A percentile compares a stretch with the other conserved stretches of the same genome.
These are phyloP conservation scores for Phascolomyces articulosus DNA, from an alignment of 371 early-diverging fungal genomes.

Conservation along the genomic window DNA sequence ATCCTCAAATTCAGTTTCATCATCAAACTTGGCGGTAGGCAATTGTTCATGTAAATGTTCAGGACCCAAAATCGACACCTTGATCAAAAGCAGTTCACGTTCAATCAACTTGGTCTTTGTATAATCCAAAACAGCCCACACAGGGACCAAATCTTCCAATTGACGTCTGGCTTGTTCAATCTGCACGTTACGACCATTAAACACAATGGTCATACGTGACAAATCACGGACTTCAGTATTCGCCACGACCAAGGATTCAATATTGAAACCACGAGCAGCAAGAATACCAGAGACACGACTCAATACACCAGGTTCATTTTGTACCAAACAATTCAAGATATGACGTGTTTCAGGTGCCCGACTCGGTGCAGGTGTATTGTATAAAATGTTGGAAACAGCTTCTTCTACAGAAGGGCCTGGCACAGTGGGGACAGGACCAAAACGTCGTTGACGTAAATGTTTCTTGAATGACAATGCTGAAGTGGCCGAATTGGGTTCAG, in stretches of 20 bases:
- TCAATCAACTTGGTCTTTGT: conserved; percentile 84
- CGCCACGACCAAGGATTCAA: conserved; percentile 93
- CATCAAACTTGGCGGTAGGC: conserved; percentile 38
- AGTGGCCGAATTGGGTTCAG: conserved; percentile 41
- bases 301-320: conserved; percentile 96
- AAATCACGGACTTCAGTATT: conserved; percentile 94
- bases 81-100: conserved; percentile 91
- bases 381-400: conserved; percentile 89
- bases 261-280: conserved; percentile 97
- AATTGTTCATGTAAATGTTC: conserved; percentile 61
- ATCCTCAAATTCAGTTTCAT: conserved; percentile 43
- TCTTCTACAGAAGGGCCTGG: conserved; percentile 71
- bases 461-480: conserved; percentile 63
- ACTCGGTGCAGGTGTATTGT: conserved; percentile 81
- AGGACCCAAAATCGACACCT: conserved; percentile 89
- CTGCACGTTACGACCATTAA: conserved; percentile 82
- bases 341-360: conserved; percentile 68
- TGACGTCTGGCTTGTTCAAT: conserved; percentile 94
- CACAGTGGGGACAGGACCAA: conserved; percentile 45
- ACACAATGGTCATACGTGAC: conserved; percentile 93
- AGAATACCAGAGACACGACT: conserved; percentile 90
- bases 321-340: conserved; percentile 91
- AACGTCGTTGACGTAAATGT: conserved; percentile 59
- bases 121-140: conserved; percentile 98
- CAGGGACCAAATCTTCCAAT: conserved; percentile 94